Evolutionary conservation across 2,329 filamentous ascomycete species (phyloP).

Genomic region (Aquanectria penicillioides): DNA sequence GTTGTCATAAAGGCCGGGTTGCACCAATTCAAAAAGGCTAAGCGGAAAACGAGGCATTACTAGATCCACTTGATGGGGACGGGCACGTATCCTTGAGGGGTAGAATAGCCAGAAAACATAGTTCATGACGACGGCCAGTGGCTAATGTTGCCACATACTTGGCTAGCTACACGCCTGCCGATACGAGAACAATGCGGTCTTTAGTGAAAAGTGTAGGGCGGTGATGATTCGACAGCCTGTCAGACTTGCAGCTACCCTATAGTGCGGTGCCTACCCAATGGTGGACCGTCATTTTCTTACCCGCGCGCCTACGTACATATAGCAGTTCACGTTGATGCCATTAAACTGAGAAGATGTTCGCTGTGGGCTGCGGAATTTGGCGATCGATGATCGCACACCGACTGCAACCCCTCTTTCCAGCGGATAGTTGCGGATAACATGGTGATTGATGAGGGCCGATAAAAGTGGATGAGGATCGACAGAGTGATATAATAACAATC

Average conservation of each 20-base stretch:
- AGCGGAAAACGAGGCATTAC: too few species aligned
- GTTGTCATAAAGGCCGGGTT: too few species aligned
- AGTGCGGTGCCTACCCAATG: too few species aligned
- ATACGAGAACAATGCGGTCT: too few species aligned
- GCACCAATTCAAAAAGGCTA: too few species aligned
- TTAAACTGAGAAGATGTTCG: conserved; percentile 10
- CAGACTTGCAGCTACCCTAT: conserved; percentile 3
- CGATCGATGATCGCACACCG: conserved; percentile 14
- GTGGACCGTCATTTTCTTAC: neutral
- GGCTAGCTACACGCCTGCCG: too few species aligned
- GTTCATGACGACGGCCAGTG: too few species aligned
- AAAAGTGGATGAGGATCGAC: conserved; percentile 17
- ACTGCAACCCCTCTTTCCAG: neutral
- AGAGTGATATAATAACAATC: too few species aligned
- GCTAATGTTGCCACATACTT: too few species aligned
- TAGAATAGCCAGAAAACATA: too few species aligned
- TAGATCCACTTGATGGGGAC: neutral
- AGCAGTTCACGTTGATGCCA: neutral
- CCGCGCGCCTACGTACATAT: neutral
- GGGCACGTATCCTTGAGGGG: neutral
- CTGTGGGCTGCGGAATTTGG: neutral
- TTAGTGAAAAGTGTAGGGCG: too few species aligned
- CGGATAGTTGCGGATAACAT: conserved; percentile 12
- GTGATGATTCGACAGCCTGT: too few species aligned
- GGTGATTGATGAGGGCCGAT: conserved; percentile 11